Conservation (phyloP, 2,329 filamentous ascomycete genomes). For the Penicillium rolfsii region DNA sequence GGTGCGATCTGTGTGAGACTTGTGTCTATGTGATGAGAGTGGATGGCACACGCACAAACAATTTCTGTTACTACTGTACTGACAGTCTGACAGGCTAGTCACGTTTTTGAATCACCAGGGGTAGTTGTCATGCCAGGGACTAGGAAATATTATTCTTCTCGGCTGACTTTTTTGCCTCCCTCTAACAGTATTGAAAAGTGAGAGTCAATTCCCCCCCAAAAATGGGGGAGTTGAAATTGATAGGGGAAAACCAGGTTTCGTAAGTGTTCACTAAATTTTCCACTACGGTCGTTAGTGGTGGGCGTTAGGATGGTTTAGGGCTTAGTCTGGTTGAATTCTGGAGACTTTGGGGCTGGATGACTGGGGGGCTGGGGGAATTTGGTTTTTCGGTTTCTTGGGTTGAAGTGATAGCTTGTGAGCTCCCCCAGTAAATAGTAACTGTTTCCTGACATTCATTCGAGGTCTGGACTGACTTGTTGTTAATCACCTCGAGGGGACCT, state of each 20-base stretch:
- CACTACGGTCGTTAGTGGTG: background rate
- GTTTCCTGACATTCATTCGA: background rate
- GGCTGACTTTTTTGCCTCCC: background rate
- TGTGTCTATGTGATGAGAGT: background rate
- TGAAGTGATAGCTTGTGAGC: background rate
- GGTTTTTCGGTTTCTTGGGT: background rate
- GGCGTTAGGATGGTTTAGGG: background rate
- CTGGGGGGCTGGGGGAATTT: background rate
- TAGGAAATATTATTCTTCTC: background rate
- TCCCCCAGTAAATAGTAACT: background rate
- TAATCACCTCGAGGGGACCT: background rate
- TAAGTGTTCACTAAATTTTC: background rate
- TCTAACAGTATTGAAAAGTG: background rate
- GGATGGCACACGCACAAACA: background rate
- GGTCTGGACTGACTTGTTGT: background rate
- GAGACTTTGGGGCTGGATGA: background rate
- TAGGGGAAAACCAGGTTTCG: background rate
- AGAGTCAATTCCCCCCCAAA: background rate
- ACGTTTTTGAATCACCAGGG: conserved; percentile 12
- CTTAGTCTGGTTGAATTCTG: background rate
- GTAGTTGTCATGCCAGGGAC: conserved; percentile 20
- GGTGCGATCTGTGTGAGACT: conserved; percentile 11
- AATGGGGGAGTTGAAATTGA: background rate
- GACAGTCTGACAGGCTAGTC: background rate
- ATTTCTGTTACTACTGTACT: background rate